Evolutionary conservation across 805 yeast species (phyloP).

Genomic region (Ogataea glucozyma): DNA sequence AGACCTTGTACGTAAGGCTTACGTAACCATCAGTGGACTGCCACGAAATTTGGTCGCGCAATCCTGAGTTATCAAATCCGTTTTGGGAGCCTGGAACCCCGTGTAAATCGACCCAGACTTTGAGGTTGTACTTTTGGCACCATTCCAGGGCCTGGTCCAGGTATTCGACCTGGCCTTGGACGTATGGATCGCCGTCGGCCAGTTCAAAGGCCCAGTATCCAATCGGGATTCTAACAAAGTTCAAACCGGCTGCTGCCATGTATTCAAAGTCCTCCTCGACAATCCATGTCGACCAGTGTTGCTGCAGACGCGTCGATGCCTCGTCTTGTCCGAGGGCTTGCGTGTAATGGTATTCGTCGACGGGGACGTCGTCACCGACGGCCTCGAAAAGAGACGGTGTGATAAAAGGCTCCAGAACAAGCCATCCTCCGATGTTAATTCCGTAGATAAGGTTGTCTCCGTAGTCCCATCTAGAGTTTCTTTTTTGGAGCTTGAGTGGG

Average conservation of each 20-base stretch:
- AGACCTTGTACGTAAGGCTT: slow-evolving; percentile 53
- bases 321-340: slow-evolving; percentile 59
- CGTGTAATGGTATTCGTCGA: slow-evolving; percentile 79
- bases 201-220: slow-evolving; percentile 90
- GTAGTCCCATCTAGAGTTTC: slow-evolving; percentile 37
- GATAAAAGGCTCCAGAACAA: slow-evolving; percentile 82
- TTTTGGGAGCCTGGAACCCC: slow-evolving; percentile 98
- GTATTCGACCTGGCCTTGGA: slow-evolving; percentile 74
- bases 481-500: slow-evolving; percentile 31
- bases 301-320: slow-evolving; percentile 50
- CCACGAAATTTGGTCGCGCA: slow-evolving; percentile 62
- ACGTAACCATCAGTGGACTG: slow-evolving; percentile 46
- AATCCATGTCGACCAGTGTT: slow-evolving; percentile 81
- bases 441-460: slow-evolving; percentile 45
- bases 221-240: slow-evolving; percentile 85
- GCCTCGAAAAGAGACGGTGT: slow-evolving; percentile 73
- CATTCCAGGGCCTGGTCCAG: slow-evolving; percentile 77
- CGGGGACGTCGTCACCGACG: slow-evolving; percentile 54
- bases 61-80: slow-evolving; percentile 93
- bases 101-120: slow-evolving; percentile 90
- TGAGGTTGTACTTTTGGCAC: slow-evolving; percentile 61
- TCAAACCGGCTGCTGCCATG: slow-evolving; percentile 66
- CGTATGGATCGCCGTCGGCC: slow-evolving; percentile 75
- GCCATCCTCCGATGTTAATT: slow-evolving; percentile 89
- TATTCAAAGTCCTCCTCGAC: slow-evolving; percentile 68